Percentiles rank a stretch among this genome's conserved stretches.
Evolutionary conservation across 2,329 filamentous ascomycete species (phyloP).

Genomic region (Xylaria hypoxylon): DNA sequence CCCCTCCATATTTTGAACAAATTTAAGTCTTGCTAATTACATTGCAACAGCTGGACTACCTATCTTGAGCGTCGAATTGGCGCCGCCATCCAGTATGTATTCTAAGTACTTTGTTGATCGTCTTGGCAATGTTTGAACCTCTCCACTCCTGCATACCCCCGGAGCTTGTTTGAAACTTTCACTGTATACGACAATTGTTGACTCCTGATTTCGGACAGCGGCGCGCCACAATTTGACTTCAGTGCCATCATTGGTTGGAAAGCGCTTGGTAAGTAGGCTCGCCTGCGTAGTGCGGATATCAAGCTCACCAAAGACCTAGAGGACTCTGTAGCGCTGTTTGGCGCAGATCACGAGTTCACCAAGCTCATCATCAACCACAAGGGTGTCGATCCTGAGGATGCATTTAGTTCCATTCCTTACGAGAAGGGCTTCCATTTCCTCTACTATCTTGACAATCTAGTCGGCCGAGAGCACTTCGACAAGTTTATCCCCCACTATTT

Average conservation of each 20-base stretch:
- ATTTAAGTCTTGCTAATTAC: constrained; percentile 14
- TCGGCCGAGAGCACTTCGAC: constrained; percentile 90
- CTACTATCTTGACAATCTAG: constrained; percentile 86
- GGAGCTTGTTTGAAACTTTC: not conserved
- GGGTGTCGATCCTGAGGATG: constrained; percentile 93
- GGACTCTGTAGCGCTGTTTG: constrained; percentile 82
- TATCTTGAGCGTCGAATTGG: constrained; percentile 91
- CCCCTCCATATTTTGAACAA: not conserved
- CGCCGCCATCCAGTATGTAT: constrained; percentile 72
- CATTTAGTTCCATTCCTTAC: constrained; percentile 92
- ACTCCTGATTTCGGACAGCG: constrained; percentile 51
- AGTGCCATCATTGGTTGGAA: constrained; percentile 98
- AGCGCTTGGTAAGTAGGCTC: constrained; percentile 66
- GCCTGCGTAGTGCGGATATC: not conserved
- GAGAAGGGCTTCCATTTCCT: constrained; percentile 97
- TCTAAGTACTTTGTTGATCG: not conserved
- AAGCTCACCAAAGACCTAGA: constrained; percentile 56
- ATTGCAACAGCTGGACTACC: constrained; percentile 75
- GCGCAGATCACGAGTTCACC: constrained; percentile 89
- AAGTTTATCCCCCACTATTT: constrained; percentile 98
- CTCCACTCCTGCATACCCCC: not conserved
- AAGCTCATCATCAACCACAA: constrained; percentile 89
- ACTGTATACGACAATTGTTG: constrained; percentile 9
- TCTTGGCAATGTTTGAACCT: constrained; percentile 5
- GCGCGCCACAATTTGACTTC: constrained; percentile 89